These are phyloP conservation scores for Ogataea pilisensis DNA, from an alignment of 805 yeast genomes.

Conservation along the genomic window DNA sequence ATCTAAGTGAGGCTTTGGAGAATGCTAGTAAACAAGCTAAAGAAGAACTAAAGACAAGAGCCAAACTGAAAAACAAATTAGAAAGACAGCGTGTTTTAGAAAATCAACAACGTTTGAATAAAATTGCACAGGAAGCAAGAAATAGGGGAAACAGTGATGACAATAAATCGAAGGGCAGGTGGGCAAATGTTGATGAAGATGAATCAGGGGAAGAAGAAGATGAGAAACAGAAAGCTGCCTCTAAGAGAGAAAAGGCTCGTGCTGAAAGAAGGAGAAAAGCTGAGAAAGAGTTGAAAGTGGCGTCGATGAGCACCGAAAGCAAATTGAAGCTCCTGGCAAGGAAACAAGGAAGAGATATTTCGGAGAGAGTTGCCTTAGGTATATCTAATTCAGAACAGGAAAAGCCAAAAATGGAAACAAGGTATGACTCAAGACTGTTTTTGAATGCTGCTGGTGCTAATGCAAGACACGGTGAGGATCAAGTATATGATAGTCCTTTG, in stretches of 20 bases:
- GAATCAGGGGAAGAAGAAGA: conserved; percentile 14
- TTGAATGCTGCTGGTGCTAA: conserved; percentile 39
- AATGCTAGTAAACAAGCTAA: conserved; percentile 61
- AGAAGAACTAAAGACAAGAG: conserved; percentile 48
- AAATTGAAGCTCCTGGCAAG: conserved; percentile 40
- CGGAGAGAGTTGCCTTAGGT: conserved; percentile 53
- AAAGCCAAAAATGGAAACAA: conserved; percentile 33
- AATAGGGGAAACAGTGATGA: conserved; percentile 22
- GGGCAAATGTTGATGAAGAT: conserved; percentile 13
- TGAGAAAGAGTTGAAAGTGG: conserved; percentile 41
- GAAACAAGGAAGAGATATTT: conserved; percentile 47
- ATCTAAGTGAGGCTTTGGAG: conserved; percentile 68
- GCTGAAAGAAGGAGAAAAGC: conserved; percentile 43
- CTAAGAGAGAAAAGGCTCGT: conserved; percentile 36
- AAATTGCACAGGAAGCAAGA: conserved; percentile 47
- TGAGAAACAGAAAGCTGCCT: conserved; percentile 20
- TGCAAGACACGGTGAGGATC: conserved; percentile 38
- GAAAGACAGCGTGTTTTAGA: conserved; percentile 47
- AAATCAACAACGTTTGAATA: conserved; percentile 47
- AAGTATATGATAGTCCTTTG: conserved; percentile 55
- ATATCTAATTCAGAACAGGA: conserved; percentile 29
- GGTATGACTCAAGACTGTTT: conserved; percentile 58
- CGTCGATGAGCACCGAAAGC: conserved; percentile 42
- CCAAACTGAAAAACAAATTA: conserved; percentile 43
- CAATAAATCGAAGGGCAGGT: conserved; percentile 6